phyloP scores from a whole-genome alignment of 805 yeast genomes.

The Teunomyces kruisii region DNA sequence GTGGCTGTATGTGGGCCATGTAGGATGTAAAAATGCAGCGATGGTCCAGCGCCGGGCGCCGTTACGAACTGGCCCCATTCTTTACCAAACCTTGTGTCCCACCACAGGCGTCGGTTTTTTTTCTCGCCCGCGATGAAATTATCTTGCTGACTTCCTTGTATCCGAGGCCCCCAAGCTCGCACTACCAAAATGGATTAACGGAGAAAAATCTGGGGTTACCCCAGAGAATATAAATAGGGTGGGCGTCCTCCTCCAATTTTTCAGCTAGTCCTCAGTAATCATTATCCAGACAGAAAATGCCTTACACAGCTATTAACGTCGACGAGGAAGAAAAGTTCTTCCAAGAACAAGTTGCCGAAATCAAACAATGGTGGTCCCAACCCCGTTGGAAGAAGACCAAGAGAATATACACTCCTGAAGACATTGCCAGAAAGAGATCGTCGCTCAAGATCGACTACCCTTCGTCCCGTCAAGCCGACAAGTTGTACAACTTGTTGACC shows the following conservation, averaged over 20 bases:
- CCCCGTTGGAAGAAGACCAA: conserved; percentile 90
- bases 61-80: neutral
- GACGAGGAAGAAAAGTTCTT: conserved; percentile 62
- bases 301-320: conserved; percentile 58
- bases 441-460: conserved; percentile 72
- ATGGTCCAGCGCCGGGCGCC: neutral
- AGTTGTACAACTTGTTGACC: conserved; percentile 65
- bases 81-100: no score
- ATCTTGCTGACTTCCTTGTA: conserved; percentile 2
- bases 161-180: conserved; percentile 5
- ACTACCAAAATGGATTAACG: conserved; percentile 7
- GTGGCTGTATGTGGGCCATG: no score
- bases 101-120: no score
- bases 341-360: conserved; percentile 68
- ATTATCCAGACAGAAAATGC: conserved; percentile 28
- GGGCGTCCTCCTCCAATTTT: neutral
- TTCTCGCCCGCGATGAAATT: neutral
- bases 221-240: conserved; percentile 4
- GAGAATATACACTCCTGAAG: conserved; percentile 85
- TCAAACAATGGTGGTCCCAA: conserved; percentile 88
- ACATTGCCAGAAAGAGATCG: conserved; percentile 87
- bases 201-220: conserved; percentile 9
- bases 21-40: no score
- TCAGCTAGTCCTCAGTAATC: neutral
- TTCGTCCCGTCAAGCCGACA: conserved; percentile 76